Evolutionary conservation across 805 yeast genomes (phyloP), one percentile per base, ranked within the genome.

Genomic region (Metschnikowia continentalis): DNA sequence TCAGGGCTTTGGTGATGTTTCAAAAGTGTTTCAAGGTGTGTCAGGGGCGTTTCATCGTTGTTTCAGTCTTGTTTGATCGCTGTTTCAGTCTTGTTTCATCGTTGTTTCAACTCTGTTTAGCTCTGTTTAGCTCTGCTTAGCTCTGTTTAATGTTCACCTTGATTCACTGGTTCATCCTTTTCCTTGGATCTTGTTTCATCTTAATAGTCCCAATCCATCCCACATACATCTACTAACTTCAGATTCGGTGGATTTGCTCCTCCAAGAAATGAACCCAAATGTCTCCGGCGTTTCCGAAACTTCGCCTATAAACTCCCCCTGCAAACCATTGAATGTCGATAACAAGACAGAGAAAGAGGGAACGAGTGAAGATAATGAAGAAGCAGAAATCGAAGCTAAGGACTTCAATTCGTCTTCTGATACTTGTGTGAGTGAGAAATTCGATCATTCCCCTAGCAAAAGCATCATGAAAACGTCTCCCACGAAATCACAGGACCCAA

Each of bases 391-490:
- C 32, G 53, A 30, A 42, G 20, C 47, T 35, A 50, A 45, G 44
- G 76, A 71, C 42, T 66, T 65, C 49, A 70, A 68, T 54, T 73
- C 77, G 6, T 65, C 72, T 47, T 68, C 76, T 3, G 78, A 74
- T 47, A 74, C 78, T 7, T 73, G 64, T 42, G 70, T 69, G 17
- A 70, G 75, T 53, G 75, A 72, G 23, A 41, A 36, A n/a, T 22
- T 32, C 17, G 51, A 22, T 32, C 37, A 23, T 3, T 68, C 74
- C 5, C 77, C 77, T 5, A 66, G 65, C 50, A 72, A 69, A 52
- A 71, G 76, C 32, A 71, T 68, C 23, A 69, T 74, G 73, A 70
- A 63, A 50, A 10, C 3, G 23, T 19, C 20, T 13, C 35, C 35
- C 13, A 8, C 23, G 8, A 37, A n/a, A 37, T 5, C 22, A 33